These are phyloP conservation scores for Microbotryum saponariae DNA, from an alignment of 1,284 basidiomycete genomes.

Conservation along the genomic window DNA sequence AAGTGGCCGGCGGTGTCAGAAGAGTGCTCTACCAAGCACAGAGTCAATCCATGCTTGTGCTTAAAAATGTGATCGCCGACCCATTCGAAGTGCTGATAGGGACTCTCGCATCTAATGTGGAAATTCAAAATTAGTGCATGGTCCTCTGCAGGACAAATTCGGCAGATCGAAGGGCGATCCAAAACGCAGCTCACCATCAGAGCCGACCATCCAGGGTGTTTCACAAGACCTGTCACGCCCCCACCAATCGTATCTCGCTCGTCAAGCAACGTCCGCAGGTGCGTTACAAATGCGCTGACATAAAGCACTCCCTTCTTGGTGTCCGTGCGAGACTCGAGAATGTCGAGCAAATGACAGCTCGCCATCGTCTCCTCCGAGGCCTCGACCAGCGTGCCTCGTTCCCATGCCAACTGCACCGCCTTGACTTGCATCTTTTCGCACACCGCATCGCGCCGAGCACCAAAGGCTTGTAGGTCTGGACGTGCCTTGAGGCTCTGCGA, in stretches of 20 bases:
- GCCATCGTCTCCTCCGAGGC: conserved; percentile 26
- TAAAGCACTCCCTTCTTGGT: conserved; percentile 26
- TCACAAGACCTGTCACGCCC: too few species aligned
- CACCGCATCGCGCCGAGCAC: conserved; percentile 9
- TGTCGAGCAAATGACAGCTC: conserved; percentile 26
- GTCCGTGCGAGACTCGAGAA: conserved; percentile 26
- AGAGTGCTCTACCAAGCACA: not conserved
- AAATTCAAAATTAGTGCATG: not conserved
- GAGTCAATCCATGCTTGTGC: not conserved
- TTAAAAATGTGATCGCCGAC: conserved; percentile 26
- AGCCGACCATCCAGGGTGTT: conserved; percentile 25
- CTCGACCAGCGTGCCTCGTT: conserved; percentile 22
- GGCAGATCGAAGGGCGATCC: not conserved
- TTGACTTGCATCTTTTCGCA: conserved; percentile 16
- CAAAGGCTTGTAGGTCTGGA: conserved; percentile 22
- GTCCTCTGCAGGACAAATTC: not conserved
- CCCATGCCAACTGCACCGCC: conserved; percentile 26
- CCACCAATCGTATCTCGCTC: conserved; percentile 2
- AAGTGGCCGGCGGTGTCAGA: not conserved
- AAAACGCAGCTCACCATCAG: conserved; percentile 13
- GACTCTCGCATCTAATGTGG: conserved; percentile 26
- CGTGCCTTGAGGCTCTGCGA: conserved; percentile 2
- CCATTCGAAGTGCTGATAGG: conserved; percentile 21
- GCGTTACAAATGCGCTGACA: conserved; percentile 26
- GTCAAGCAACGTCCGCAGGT: conserved; percentile 27